These are phyloP conservation scores for Echites panduratus DNA, from an alignment of 257 asterid species.

Conservation along the genomic window DNA sequence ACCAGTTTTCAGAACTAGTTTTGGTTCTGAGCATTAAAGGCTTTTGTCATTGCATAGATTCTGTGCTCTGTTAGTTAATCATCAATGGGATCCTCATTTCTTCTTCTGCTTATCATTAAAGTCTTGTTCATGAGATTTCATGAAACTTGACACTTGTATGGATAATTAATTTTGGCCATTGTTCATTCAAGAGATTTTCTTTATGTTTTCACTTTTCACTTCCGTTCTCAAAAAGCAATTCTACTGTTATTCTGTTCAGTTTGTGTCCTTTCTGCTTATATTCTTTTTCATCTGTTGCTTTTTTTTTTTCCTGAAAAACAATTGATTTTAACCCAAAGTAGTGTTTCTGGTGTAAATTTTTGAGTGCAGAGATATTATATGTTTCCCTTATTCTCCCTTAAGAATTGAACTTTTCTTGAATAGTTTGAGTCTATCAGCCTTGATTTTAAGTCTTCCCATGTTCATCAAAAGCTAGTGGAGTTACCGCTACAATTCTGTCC, in stretches of 20 bases:
- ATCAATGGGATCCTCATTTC: not conserved
- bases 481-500: too few species aligned
- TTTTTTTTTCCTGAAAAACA: too few species aligned
- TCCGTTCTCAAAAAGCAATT: not conserved
- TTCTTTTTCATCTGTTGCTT: too few species aligned
- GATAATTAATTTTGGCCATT: not conserved
- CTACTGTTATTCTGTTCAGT: not conserved
- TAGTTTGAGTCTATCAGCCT: not conserved
- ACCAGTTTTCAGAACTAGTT: not conserved
- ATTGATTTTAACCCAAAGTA: not conserved
- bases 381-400: not conserved
- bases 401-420: not conserved
- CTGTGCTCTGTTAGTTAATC: not conserved
- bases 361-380: not conserved
- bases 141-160: not conserved
- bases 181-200: not conserved
- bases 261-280: not conserved
- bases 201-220: not conserved
- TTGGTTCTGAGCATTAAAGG: not conserved
- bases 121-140: not conserved
- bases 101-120: not conserved
- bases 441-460: not conserved
- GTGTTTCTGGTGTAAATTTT: not conserved
- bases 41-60: not conserved
- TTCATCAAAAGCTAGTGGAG: not conserved